A percentile compares a stretch with the other conserved stretches of the same genome.
These are phyloP conservation scores for Cyberlindnera samutprakarnensis DNA, from an alignment of 805 yeast genomes.

Conservation along the genomic window DNA sequence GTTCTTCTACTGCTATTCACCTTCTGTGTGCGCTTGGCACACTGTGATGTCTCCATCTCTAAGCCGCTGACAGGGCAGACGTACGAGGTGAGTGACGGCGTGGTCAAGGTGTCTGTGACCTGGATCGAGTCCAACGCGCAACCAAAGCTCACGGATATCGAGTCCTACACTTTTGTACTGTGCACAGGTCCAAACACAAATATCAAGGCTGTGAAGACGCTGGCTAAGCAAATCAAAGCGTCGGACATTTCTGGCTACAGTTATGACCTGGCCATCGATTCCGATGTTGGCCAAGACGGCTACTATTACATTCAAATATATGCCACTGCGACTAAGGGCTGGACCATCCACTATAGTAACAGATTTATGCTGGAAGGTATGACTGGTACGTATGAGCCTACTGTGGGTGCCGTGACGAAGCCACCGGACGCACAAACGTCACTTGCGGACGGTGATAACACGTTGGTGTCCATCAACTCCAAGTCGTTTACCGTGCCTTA, in stretches of 20 bases:
- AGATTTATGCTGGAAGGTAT: constrained; percentile 63
- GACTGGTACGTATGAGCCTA: constrained; percentile 49
- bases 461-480: constrained; percentile 31
- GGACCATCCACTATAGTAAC: constrained; percentile 58
- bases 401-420: constrained; percentile 39
- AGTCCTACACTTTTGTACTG: constrained; percentile 42
- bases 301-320: constrained; percentile 65
- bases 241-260: constrained; percentile 24
- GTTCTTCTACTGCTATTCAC: not conserved
- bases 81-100: constrained; percentile 19
- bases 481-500: constrained; percentile 64
- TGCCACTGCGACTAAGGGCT: constrained; percentile 37
- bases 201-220: constrained; percentile 32
- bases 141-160: constrained; percentile 39
- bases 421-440: constrained; percentile 36
- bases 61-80: constrained; percentile 16
- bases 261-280: constrained; percentile 35
- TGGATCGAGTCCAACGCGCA: constrained; percentile 52
- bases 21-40: not conserved
- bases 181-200: constrained; percentile 60
- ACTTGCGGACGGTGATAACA: constrained; percentile 27
- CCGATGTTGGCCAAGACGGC: constrained; percentile 52
- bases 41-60: constrained; percentile 23
- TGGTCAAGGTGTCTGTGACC: constrained; percentile 22
- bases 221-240: constrained; percentile 25